Evolutionary conservation across 1,139 yeast species (phyloP).

Genomic region (Lodderomyces parapsilosis): DNA sequence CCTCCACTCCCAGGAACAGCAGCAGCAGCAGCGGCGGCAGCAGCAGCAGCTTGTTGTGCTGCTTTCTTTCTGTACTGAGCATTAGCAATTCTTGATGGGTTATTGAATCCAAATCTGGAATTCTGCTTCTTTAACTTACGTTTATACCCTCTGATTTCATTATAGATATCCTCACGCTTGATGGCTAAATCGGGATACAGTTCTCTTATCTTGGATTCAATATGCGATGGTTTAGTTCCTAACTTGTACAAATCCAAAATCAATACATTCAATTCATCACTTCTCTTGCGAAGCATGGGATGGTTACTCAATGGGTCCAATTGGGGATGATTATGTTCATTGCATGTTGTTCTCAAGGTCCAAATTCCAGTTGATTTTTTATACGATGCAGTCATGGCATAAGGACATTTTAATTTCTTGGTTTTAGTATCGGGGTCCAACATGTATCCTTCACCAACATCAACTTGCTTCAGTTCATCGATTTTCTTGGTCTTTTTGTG

Average conservation of each 20-base stretch:
- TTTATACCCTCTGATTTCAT: constrained; percentile 59
- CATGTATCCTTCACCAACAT: constrained; percentile 36
- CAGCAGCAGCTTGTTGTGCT: constrained; percentile 13
- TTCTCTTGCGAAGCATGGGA: constrained; percentile 57
- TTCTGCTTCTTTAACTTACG: constrained; percentile 49
- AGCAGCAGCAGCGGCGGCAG: constrained; percentile 14
- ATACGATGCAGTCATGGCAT: constrained; percentile 56
- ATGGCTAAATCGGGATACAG: constrained; percentile 56
- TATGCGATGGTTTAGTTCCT: constrained; percentile 59
- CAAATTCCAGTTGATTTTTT: constrained; percentile 50
- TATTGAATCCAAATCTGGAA: constrained; percentile 20
- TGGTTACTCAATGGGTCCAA: constrained; percentile 56
- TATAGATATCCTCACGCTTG: constrained; percentile 57
- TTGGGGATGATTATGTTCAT: constrained; percentile 60
- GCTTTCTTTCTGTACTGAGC: constrained; percentile 15
- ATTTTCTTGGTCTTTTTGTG: constrained; percentile 46
- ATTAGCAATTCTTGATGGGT: constrained; percentile 21
- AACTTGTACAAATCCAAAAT: constrained; percentile 53
- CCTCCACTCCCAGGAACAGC: constrained; percentile 4
- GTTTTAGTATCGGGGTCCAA: constrained; percentile 48
- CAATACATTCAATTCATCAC: constrained; percentile 51
- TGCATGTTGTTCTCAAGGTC: constrained; percentile 55
- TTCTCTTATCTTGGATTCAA: constrained; percentile 52
- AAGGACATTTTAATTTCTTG: constrained; percentile 56
- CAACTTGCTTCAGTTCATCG: constrained; percentile 25